Conservation (phyloP, 2,329 filamentous ascomycete species). For the Penicillium sp. region DNA sequence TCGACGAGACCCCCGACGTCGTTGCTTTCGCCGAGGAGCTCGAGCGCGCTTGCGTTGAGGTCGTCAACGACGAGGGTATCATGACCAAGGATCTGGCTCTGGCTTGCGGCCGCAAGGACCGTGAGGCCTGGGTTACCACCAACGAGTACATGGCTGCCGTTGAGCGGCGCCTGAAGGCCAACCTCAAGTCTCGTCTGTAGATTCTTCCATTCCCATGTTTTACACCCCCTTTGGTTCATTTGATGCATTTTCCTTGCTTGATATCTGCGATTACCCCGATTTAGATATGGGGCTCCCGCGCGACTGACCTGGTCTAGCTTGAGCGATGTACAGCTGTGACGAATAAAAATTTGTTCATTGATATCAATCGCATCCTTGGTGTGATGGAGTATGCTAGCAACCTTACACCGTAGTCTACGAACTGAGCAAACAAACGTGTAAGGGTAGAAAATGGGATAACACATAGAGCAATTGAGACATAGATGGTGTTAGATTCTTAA, state of each 20-base stretch:
- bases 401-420: too few species aligned
- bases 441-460: background rate
- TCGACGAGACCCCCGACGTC: constrained; percentile 90
- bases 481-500: background rate
- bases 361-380: background rate
- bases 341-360: constrained; percentile 15
- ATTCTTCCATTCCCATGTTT: constrained; percentile 15
- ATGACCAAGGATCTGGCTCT: constrained; percentile 99
- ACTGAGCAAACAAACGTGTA: background rate
- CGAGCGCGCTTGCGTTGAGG: constrained; percentile 91
- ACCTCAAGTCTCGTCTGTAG: constrained; percentile 52
- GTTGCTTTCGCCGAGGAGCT: constrained; percentile 88
- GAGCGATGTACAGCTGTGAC: constrained; percentile 20
- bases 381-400: background rate
- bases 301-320: constrained; percentile 11
- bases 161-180: constrained; percentile 81
- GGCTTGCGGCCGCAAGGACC: constrained; percentile 82
- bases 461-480: too few species aligned
- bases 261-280: constrained; percentile 13
- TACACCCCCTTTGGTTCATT: constrained; percentile 3
- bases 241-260: constrained; percentile 13
- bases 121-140: constrained; percentile 87
- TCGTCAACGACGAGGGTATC: constrained; percentile 88
- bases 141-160: constrained; percentile 89
- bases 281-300: constrained; percentile 12